A percentile compares a stretch with the other conserved stretches of the same genome.
phyloP scores from a whole-genome alignment of 495 filamentous ascomycete species.

The Stereocaulon alpinum region DNA sequence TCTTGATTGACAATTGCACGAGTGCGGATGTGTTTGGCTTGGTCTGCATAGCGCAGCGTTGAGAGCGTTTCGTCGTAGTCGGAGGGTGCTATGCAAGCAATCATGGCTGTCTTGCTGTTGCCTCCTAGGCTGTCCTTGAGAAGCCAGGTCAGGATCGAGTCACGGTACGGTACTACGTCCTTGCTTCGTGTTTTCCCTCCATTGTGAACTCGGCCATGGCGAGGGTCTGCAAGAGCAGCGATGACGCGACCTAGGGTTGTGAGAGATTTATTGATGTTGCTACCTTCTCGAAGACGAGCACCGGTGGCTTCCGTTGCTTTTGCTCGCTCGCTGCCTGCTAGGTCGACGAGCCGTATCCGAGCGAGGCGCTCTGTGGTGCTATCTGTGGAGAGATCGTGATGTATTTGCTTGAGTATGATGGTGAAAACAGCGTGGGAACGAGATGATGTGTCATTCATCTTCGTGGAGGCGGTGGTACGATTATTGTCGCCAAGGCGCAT shows the following conservation, averaged over 20 bases:
- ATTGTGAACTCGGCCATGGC: slow-evolving; percentile 37
- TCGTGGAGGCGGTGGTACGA: slow-evolving; percentile 88
- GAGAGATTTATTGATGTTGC: slow-evolving; percentile 97
- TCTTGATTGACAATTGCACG: slow-evolving; percentile 94
- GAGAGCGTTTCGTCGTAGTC: slow-evolving; percentile 97
- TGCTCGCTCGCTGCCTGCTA: slow-evolving; percentile 89
- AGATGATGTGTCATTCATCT: slow-evolving; percentile 97
- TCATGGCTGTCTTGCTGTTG: slow-evolving; percentile 98
- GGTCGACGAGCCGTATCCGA: slow-evolving; percentile 89
- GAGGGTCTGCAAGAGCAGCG: slow-evolving; percentile 85
- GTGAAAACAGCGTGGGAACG: slow-evolving; percentile 97
- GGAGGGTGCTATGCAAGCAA: slow-evolving; percentile 86
- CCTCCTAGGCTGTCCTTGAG: slow-evolving; percentile 91
- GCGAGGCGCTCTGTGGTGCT: slow-evolving; percentile 90
- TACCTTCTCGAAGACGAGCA: slow-evolving; percentile 79
- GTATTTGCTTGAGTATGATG: slow-evolving; percentile 93
- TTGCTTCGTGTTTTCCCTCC: slow-evolving; percentile 43
- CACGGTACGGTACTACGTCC: slow-evolving; percentile 82
- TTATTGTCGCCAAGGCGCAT: slow-evolving; percentile 86
- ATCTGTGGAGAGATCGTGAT: slow-evolving; percentile 86
- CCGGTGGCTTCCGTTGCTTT: slow-evolving; percentile 95
- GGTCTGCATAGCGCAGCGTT: slow-evolving; percentile 92
- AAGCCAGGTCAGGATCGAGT: slow-evolving; percentile 95
- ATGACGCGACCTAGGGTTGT: slow-evolving; percentile 94
- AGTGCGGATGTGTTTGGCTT: slow-evolving; percentile 96